Conservation (phyloP, 2,329 filamentous ascomycete genomes). For the Juglanconis oblonga region DNA sequence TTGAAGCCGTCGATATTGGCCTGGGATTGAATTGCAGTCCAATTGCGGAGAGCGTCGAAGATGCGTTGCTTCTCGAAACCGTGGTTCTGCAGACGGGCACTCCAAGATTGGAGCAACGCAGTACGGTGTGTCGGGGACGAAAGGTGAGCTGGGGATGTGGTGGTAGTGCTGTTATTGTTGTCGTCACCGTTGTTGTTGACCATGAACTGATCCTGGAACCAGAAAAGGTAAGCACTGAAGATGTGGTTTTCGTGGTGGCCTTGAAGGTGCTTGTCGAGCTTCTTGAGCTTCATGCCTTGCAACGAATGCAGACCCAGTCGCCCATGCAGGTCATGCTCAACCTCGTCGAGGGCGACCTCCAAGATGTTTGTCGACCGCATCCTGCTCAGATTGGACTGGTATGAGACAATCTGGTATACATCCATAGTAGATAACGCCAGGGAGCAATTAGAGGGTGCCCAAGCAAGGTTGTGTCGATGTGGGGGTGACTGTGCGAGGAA, state of each 20-base stretch:
- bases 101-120: conserved; percentile 8
- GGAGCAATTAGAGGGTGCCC: background rate
- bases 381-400: background rate
- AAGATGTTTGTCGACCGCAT: background rate
- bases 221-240: conserved; percentile 1
- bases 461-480: too few relatives aligned
- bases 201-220: conserved; percentile 8
- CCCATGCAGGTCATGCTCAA: background rate
- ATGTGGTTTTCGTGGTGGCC: background rate
- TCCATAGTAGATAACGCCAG: background rate
- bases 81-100: conserved; percentile 1
- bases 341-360: background rate
- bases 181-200: background rate
- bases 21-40: conserved; percentile 7
- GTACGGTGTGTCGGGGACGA: background rate
- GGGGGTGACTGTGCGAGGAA: too few relatives aligned
- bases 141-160: background rate
- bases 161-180: too few relatives aligned
- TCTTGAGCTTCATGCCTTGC: background rate
- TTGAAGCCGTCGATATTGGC: background rate
- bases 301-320: background rate
- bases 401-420: background rate
- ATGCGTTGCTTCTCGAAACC: background rate
- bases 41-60: conserved; percentile 6
- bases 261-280: conserved; percentile 4